phyloP scores from a whole-genome alignment of 148 eudicot species.

The Cornus suecica region DNA sequence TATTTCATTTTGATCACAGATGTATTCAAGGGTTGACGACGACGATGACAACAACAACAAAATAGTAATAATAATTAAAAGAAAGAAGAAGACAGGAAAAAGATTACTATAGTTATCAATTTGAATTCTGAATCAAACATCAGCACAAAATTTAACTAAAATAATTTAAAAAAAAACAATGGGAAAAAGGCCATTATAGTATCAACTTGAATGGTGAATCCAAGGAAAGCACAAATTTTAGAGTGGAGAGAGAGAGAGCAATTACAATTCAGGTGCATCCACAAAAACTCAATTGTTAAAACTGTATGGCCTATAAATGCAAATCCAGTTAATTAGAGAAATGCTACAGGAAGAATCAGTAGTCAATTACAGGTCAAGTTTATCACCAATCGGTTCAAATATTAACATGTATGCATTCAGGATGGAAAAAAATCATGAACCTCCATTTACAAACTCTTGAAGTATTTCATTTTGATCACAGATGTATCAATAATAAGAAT shows the following conservation, averaged over 20 bases:
- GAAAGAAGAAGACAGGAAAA: too few relatives aligned
- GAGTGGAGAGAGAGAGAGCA: too few relatives aligned
- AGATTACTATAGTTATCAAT: too few relatives aligned
- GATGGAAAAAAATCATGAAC: not conserved
- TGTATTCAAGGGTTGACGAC: not conserved
- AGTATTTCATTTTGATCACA: not conserved
- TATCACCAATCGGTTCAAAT: not conserved
- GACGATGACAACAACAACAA: too few relatives aligned
- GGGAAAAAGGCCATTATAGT: not conserved
- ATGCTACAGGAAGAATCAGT: not conserved
- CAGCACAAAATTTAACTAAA: too few relatives aligned
- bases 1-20: not conserved
- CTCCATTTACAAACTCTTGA: not conserved
- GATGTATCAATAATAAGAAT: too few relatives aligned
- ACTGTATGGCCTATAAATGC: not conserved
- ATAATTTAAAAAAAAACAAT: too few relatives aligned
- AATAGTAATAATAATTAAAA: too few relatives aligned
- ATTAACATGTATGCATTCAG: constrained; percentile 1
- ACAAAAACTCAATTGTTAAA: not conserved
- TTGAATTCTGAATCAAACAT: too few relatives aligned
- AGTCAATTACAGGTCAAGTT: not conserved
- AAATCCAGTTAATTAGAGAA: not conserved
- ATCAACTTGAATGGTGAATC: not conserved
- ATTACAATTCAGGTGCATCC: not conserved
- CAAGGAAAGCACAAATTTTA: not conserved